These are phyloP conservation scores for Ophiocordyceps robertsii DNA, from an alignment of 2,329 filamentous ascomycete genomes.

Conservation along the genomic window DNA sequence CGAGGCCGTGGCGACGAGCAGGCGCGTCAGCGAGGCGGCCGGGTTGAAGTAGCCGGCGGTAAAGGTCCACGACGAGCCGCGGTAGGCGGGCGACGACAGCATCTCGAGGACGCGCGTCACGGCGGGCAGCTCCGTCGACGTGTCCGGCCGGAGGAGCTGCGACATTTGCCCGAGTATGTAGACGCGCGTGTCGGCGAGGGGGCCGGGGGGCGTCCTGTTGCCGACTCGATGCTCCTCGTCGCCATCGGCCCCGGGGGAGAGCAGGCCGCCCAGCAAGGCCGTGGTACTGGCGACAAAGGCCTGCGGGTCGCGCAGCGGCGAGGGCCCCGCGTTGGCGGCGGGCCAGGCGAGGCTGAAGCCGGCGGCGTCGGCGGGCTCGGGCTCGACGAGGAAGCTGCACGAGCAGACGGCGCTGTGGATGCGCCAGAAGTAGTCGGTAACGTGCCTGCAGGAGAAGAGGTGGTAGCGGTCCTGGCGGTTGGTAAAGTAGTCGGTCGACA, in stretches of 20 bases:
- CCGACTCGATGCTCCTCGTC: not conserved
- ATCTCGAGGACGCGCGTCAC: conserved; percentile 61
- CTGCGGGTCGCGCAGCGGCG: conserved; percentile 57
- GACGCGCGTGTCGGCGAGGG: conserved; percentile 50
- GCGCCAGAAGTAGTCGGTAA: conserved; percentile 70
- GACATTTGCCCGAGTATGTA: conserved; percentile 85
- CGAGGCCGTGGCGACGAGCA: conserved; percentile 63
- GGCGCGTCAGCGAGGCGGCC: conserved; percentile 64
- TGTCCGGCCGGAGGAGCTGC: conserved; percentile 64
- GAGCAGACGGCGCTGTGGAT: conserved; percentile 67
- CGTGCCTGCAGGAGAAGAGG: conserved; percentile 63
- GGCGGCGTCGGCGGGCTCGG: conserved; percentile 35
- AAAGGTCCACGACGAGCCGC: conserved; percentile 77
- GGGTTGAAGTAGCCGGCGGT: conserved; percentile 99
- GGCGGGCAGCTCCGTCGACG: conserved; percentile 79
- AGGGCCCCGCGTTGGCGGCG: conserved; percentile 55
- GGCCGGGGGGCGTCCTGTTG: conserved; percentile 4
- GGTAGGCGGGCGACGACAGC: conserved; percentile 49
- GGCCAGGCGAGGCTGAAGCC: conserved; percentile 64
- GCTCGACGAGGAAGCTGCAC: conserved; percentile 69
- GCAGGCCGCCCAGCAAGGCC: conserved; percentile 49
- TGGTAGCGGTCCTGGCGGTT: conserved; percentile 94
- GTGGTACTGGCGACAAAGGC: conserved; percentile 60
- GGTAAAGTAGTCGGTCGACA: conserved; percentile 90
- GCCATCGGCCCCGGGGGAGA: conserved; percentile 25